Base-by-base conservation (phyloP, 805 yeast genomes). In the Scheffersomyces lignosus region DNA sequence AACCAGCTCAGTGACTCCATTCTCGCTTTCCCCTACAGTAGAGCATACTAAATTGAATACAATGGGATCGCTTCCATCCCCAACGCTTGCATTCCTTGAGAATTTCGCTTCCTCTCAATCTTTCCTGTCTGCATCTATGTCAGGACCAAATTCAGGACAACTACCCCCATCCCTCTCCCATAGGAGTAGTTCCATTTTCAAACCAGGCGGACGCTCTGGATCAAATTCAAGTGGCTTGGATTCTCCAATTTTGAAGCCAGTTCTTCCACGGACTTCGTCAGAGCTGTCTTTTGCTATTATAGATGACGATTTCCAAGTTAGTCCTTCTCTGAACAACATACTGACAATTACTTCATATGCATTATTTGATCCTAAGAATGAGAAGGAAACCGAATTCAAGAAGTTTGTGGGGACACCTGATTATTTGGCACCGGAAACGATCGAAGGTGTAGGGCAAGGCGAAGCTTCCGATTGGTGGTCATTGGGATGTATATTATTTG, bases 401-500 rank as follows among this genome's bases (percentile, higher is more conserved):
- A 77, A 75, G 43, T 90, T 91, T 51, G 96, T 89, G 22, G 99
- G 99, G 0, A 93, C 99, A 0, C 99, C 99, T 0, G 99, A 93
- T 58, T 93, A 93, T 60, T 73, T 95, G 27, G 95, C 99, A 0
- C 99, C 99, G 0, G 99, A 93, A 56, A 90, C 96, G 0, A 88
- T 93, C 43, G 70, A 75, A 28, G 98, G 97, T 27, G 70, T 74
- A 1, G 83, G 86, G 0, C 96, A 91, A 56, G 86, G 81, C 43
- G 89, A 80, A 45, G 77, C 81, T 44, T 81, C 91, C n/a, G 97
- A 90, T 64, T 90, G 99, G 99, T 93, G 99, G 99, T 87, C 98
- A 2, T 77, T 91, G 23, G 99, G 99, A 0, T 91, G 98, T 60
- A 88, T 93, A 9, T 62, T 91, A 38, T 93, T 91, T 67, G 99